These are phyloP conservation scores for Coemansia erecta DNA, from an alignment of 192 early-diverging fungal genomes.

Conservation along the genomic window DNA sequence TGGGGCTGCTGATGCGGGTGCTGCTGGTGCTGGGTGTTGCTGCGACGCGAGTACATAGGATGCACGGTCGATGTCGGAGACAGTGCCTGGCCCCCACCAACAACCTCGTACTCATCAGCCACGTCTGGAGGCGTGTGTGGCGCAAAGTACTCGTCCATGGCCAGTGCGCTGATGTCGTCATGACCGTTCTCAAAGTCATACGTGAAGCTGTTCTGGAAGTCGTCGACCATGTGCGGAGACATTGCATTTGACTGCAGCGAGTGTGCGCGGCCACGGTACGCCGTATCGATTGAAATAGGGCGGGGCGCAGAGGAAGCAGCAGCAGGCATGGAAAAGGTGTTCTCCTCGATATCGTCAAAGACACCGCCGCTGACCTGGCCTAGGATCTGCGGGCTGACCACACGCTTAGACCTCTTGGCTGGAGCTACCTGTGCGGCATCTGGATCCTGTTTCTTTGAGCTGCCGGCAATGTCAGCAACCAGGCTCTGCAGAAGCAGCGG, in stretches of 20 bases:
- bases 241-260: conserved; percentile 6
- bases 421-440: conserved; percentile 1
- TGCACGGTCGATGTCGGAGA: conserved; percentile 43
- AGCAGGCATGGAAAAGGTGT: conserved; percentile 29
- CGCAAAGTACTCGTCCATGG: conserved; percentile 48
- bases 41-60: conserved; percentile 34
- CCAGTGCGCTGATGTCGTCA: conserved; percentile 37
- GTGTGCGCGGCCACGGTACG: conserved; percentile 7
- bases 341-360: conserved; percentile 50
- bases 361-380: conserved; percentile 34
- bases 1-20: conserved; percentile 1
- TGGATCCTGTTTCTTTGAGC: neutral
- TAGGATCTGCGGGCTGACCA: conserved; percentile 28
- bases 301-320: neutral
- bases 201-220: conserved; percentile 32
- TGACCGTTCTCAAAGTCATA: conserved; percentile 46
- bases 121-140: conserved; percentile 32
- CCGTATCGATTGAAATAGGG: neutral
- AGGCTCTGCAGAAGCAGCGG: conserved; percentile 29
- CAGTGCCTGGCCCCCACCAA: conserved; percentile 30
- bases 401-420: conserved; percentile 2
- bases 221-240: conserved; percentile 13
- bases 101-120: conserved; percentile 45
- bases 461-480: conserved; percentile 18
- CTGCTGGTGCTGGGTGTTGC: neutral